Evolutionary conservation across 768 basidiomycete genomes (phyloP).

Genomic region (Russula olivacea): DNA sequence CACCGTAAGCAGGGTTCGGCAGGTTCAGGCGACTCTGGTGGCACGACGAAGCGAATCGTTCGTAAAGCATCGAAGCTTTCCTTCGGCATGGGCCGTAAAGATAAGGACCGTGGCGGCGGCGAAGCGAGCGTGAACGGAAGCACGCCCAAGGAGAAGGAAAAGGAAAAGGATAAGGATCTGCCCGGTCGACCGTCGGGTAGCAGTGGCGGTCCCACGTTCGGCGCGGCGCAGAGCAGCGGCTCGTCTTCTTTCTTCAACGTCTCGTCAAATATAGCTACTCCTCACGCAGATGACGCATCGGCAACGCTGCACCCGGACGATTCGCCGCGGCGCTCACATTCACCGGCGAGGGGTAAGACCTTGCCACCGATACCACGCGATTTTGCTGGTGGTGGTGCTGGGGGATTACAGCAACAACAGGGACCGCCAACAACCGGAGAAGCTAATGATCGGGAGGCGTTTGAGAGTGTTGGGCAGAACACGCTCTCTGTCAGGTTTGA

Average conservation of each 20-base stretch:
- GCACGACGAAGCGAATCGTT: constrained; percentile 49
- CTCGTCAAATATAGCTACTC: constrained; percentile 44
- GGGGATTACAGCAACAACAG: constrained; percentile 26
- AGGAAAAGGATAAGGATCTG: constrained; percentile 41
- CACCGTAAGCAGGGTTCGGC: constrained; percentile 43
- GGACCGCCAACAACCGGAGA: constrained; percentile 48
- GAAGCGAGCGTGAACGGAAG: constrained; percentile 25
- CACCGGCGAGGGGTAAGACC: constrained; percentile 54
- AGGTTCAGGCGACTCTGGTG: constrained; percentile 48
- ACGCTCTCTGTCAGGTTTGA: constrained; percentile 90
- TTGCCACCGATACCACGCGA: constrained; percentile 81
- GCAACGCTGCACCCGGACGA: constrained; percentile 27
- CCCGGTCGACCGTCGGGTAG: constrained; percentile 40
- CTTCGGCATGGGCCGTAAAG: constrained; percentile 58
- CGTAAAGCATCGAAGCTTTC: constrained; percentile 78
- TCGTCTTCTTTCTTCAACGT: constrained; percentile 87
- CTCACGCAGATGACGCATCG: constrained; percentile 33
- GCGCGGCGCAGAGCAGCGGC: constrained; percentile 64
- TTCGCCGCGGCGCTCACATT: constrained; percentile 36
- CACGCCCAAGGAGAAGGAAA: not conserved
- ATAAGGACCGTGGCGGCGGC: constrained; percentile 34
- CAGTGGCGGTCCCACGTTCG: constrained; percentile 37
- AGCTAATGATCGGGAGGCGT: constrained; percentile 50
- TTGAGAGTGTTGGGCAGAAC: constrained; percentile 70
- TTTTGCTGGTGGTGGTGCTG: constrained; percentile 33